Conservation (phyloP, 176 grass and related monocot species). For the Bonia amplexicaulis region DNA sequence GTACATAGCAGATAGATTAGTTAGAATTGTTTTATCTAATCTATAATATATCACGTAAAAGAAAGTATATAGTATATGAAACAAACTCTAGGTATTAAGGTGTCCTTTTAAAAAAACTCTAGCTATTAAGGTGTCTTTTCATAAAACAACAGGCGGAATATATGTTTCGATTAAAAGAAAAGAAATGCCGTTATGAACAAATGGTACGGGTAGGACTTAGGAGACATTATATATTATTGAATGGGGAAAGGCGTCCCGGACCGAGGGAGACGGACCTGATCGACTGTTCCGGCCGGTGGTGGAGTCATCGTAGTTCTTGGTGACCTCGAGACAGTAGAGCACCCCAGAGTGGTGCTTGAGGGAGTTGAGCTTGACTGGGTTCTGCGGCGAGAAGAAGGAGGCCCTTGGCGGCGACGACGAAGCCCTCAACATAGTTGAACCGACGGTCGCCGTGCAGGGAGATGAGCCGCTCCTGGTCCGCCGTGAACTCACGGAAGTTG, state of each 20-base stretch:
- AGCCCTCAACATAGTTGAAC: slow-evolving; percentile 93
- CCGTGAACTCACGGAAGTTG: slow-evolving; percentile 71
- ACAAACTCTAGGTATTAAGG: too few species aligned
- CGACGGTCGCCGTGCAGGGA: slow-evolving; percentile 30
- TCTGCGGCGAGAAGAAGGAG: slow-evolving; percentile 94
- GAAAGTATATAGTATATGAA: too few species aligned
- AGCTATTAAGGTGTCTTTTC: too few species aligned
- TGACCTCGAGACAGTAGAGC: slow-evolving; percentile 89
- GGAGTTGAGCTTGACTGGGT: slow-evolving; percentile 83
- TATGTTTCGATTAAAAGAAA: too few species aligned
- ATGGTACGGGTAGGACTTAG: too few species aligned
- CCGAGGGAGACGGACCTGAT: slow-evolving; percentile 39
- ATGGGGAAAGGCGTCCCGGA: slow-evolving; percentile 1
- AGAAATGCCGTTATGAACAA: too few species aligned
- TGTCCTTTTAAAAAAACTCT: too few species aligned
- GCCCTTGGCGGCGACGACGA: slow-evolving; percentile 82
- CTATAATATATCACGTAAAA: too few species aligned
- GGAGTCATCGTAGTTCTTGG: slow-evolving; percentile 78
- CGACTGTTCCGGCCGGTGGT: slow-evolving; percentile 48
- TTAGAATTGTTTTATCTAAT: too few species aligned
- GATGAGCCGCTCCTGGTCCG: slow-evolving; percentile 86
- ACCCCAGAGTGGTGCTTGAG: slow-evolving; percentile 56
- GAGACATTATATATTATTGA: not conserved
- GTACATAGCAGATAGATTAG: too few species aligned
- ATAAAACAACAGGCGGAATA: too few species aligned